Evolutionary conservation across 192 early-diverging fungal genomes (phyloP), one percentile per base, ranked within the genome.

Genomic region (Haplosporangium gracile): DNA sequence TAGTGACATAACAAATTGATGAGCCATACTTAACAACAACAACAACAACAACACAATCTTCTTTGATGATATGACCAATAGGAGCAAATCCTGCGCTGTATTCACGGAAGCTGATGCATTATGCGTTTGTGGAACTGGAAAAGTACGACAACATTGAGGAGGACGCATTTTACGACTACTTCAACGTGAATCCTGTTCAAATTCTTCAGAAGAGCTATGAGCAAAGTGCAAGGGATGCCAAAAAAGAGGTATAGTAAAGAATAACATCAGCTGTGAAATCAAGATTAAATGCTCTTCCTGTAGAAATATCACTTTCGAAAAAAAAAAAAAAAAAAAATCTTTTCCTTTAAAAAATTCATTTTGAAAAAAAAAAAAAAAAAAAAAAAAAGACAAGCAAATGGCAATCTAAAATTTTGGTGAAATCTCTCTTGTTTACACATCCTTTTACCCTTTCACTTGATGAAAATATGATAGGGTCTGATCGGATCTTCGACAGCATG

Each of bases 41-140:
- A n/a, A n/a, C n/a, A n/a, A n/a, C n/a, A 75, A 75, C 16, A 65
- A 69, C 36, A 9, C 18, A 40, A 57, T 73, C 10, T 90, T 20
- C 69, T 79, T 32, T 70, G 40, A 43, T 70, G 32, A 13, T 72
- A 53, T 70, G 36, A 5, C 70, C 53, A 29, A 40, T 83, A 95
- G 95, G 95, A 60, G 97, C 97, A 1, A 95, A 99, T 79, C 95
- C 98, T 55, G 95, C 97, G 24, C 89, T 98, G 40, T 99, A 96
- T 90, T 95, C 97, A 26, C 93, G 95, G 63, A 95, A 96, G 79
- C 83, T 99, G 75, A 99, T 99, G 98, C 97, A 98, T 88, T 96
- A 98, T 80, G 93, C 94, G 45, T 94, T 92, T 72, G 65, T 91
- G 38, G 97, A 98, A 83, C 77, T 98, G 16, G 97, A 96, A 80